Evolutionary conservation across 441 rosid genomes (phyloP).

Genomic region (Gossypium laxum): DNA sequence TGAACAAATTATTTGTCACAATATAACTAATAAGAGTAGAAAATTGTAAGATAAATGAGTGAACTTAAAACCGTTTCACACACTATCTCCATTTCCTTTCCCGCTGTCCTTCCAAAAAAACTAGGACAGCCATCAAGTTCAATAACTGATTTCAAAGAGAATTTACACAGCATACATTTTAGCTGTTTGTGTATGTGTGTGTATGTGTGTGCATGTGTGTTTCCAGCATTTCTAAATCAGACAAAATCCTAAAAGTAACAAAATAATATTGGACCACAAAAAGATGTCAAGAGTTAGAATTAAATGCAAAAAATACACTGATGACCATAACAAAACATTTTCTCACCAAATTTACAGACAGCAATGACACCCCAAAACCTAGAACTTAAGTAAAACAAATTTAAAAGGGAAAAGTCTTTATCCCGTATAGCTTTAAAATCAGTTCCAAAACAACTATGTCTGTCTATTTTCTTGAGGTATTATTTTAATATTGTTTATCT

Average conservation of each 20-base stretch:
- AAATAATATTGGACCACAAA: background rate
- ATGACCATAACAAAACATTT: background rate
- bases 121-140: background rate
- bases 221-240: background rate
- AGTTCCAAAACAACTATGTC: background rate
- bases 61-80: background rate
- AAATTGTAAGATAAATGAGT: background rate
- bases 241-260: background rate
- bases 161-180: background rate
- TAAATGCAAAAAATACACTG: background rate
- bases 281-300: background rate
- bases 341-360: background rate
- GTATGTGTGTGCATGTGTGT: background rate
- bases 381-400: background rate
- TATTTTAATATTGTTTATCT: background rate
- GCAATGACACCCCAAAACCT: background rate
- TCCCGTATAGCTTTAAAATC: background rate
- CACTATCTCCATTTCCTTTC: background rate
- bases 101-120: background rate
- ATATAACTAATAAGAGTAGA: background rate
- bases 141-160: background rate
- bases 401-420: background rate
- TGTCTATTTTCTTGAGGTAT: background rate
- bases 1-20: constrained; percentile 2
- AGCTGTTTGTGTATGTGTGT: no score